Evolutionary conservation across 1,284 basidiomycete genomes (phyloP).

Genomic region (Cutaneotrichosporon sp.): DNA sequence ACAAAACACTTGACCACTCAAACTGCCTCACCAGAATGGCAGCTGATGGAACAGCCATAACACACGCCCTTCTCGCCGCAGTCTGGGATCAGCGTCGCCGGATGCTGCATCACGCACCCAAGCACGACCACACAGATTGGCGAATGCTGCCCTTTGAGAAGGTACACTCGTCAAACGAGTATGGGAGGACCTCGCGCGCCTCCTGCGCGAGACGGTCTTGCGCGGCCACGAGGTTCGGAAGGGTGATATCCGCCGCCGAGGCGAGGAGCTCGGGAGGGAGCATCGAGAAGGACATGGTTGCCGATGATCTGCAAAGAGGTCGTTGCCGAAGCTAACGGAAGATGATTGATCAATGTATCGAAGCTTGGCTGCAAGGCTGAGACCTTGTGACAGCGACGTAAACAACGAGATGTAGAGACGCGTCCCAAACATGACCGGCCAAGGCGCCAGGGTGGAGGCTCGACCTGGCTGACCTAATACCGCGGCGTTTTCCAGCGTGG

Average conservation of each 20-base stretch:
- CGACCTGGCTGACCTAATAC: neutral
- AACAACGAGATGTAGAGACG: neutral
- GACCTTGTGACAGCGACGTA: neutral
- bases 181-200: conserved; percentile 43
- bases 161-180: conserved; percentile 45
- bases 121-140: conserved; percentile 45
- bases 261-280: conserved; percentile 4
- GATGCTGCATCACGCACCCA: conserved; percentile 25
- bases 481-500: neutral
- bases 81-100: conserved; percentile 19
- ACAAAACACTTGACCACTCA: neutral
- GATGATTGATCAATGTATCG: no score
- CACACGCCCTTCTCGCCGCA: conserved; percentile 41
- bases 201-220: conserved; percentile 39
- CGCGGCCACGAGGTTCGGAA: conserved; percentile 36
- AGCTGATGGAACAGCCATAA: conserved; percentile 48
- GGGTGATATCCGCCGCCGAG: conserved; percentile 34
- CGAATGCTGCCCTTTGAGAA: conserved; percentile 37
- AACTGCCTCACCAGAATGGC: conserved; percentile 40
- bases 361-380: no score
- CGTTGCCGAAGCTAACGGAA: no score
- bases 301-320: no score
- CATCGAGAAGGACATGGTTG: neutral
- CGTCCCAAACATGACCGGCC: neutral
- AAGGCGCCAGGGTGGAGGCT: neutral